These are phyloP conservation scores for Phaeophleospora eucalypticola DNA, from an alignment of 2,329 filamentous ascomycete genomes.

Conservation along the genomic window DNA sequence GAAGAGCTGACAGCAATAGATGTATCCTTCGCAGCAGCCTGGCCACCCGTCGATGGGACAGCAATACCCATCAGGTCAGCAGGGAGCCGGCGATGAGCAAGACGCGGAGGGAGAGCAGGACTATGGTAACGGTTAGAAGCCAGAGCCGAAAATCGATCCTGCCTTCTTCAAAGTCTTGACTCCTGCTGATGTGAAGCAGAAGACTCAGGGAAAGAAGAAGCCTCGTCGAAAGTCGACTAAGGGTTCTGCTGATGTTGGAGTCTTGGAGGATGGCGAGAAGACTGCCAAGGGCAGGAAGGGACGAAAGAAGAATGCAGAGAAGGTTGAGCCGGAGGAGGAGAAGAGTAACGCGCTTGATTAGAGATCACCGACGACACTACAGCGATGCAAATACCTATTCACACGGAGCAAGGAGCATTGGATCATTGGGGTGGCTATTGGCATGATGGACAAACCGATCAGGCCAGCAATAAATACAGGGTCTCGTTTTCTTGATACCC, in stretches of 20 bases:
- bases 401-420: no score
- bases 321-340: no score
- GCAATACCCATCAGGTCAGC: conserved; percentile 33
- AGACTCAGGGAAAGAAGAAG: no score
- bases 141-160: background rate
- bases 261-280: no score
- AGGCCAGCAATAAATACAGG: background rate
- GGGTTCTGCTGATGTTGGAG: no score
- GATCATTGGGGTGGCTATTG: background rate
- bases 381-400: background rate
- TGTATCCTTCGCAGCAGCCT: conserved; percentile 19
- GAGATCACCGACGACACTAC: background rate
- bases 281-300: background rate
- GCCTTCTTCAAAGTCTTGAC: background rate
- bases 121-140: conserved; percentile 28
- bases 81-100: conserved; percentile 38
- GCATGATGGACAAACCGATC: background rate
- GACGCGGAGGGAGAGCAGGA: conserved; percentile 46
- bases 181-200: background rate
- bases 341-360: background rate
- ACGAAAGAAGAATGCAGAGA: background rate
- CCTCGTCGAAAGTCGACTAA: no score
- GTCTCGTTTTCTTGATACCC: background rate
- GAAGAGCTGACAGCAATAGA: conserved; percentile 23
- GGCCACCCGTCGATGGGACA: conserved; percentile 39